Base-by-base conservation (phyloP, 1,284 basidiomycete species). In the Meira miltonrushii region DNA sequence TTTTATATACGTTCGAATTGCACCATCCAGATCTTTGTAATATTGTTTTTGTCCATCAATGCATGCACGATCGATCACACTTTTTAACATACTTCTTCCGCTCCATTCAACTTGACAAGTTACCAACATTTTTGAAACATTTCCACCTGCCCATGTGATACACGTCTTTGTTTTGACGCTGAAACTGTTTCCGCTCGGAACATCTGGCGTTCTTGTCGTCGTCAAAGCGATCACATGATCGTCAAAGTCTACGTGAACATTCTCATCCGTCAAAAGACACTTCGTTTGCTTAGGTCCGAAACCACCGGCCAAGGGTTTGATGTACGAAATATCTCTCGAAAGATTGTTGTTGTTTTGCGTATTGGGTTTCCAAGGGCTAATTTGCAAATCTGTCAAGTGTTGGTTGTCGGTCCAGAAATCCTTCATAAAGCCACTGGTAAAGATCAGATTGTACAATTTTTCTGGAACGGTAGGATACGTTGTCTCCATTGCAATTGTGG, bases 81-180 rank as follows among this genome's bases (percentile, higher is more conserved):
- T 88, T 80, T 90, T 94, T 79, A 98, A 90, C 81, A 96, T 96
- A 79, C 90, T 94, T 68, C 92, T 84, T 21, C 93, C 93, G 0
- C 88, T 90, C 93, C 94, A 98, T 64, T 97, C 93, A 2, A 97
- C 91, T 67, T 88, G 85, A 7, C 89, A 92, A 39, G 91, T 93
- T 3, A 98, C 90, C 8, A 90, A 71, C 12, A 98, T 85, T 55
- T 84, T 85, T 1, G 89, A 88, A 3, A 86, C 85, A 55, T 88
- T 85, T 3, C 84, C 81, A 53, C 87, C 87, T 4, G 89, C 92
- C 93, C 93, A 98, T 78, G 86, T 97, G 58, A 98, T 83, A 77
- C 93, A 97, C 10, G 92, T 95, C 67, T 87, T 82, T 15, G 94
- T 97, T 83, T 92, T 94, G 71, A 97, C 91, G 3, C 86, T 82